Evolutionary conservation across 352 stramenopile genomes (phyloP).

Genomic region (Phytophthora vignae): DNA sequence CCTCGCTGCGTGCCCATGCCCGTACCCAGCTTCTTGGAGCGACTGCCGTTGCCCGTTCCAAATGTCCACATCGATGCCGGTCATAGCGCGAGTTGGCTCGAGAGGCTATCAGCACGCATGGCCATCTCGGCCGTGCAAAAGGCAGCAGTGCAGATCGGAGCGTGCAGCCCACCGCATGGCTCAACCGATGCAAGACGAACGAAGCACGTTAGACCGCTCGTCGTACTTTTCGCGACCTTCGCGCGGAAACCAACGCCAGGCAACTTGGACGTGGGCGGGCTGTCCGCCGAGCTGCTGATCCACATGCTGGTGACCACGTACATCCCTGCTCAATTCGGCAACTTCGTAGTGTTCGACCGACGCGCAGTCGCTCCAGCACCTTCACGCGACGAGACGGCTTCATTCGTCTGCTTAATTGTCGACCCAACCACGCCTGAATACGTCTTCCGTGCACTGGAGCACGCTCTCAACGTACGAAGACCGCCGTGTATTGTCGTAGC

Average conservation of each 20-base stretch:
- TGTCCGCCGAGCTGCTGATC: conserved; percentile 88
- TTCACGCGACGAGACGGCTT: conserved; percentile 54
- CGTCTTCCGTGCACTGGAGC: conserved; percentile 80
- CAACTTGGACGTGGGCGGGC: conserved; percentile 86
- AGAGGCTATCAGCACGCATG: conserved; percentile 65
- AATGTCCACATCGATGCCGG: conserved; percentile 76
- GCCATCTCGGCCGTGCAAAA: conserved; percentile 61
- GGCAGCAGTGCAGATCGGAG: conserved; percentile 66
- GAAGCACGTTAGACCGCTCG: conserved; percentile 82
- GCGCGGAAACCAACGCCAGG: conserved; percentile 77
- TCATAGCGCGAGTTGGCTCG: conserved; percentile 74
- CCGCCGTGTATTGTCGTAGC: conserved; percentile 87
- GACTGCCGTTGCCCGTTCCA: conserved; percentile 69
- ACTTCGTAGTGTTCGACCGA: conserved; percentile 90
- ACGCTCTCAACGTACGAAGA: conserved; percentile 88
- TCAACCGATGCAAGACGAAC: conserved; percentile 71
- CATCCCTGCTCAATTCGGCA: conserved; percentile 93
- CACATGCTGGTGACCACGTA: conserved; percentile 94
- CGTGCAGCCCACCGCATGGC: conserved; percentile 68
- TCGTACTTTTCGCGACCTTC: conserved; percentile 93
- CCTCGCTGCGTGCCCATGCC: conserved; percentile 90
- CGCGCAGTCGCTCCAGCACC: conserved; percentile 58
- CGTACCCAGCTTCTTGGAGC: conserved; percentile 74
- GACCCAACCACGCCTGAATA: conserved; percentile 52
- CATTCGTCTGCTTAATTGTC: conserved; percentile 62